phyloP scores from a whole-genome alignment of 2,329 filamentous ascomycete species.

The Cyanodermella asteris region DNA sequence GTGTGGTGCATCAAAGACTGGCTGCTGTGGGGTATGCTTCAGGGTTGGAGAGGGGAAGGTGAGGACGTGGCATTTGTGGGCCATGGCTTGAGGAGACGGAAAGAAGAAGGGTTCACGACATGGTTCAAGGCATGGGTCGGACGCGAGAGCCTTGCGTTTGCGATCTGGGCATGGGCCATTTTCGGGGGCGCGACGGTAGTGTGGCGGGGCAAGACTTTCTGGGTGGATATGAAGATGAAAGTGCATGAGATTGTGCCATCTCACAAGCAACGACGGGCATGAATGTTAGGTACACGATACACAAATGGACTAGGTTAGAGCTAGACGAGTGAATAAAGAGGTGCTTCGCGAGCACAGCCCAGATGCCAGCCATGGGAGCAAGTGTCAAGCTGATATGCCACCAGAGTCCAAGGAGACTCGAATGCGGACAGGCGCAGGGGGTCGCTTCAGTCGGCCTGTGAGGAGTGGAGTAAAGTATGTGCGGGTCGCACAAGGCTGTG shows the following conservation, averaged over 20 bases:
- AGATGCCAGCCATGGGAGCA: too few relatives aligned
- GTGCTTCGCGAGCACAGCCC: too few relatives aligned
- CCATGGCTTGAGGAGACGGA: conserved; percentile 8
- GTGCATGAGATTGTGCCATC: conserved; percentile 45
- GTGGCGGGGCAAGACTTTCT: conserved; percentile 70
- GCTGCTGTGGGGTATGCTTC: conserved; percentile 49
- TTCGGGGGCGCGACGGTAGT: conserved; percentile 68
- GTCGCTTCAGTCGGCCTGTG: too few relatives aligned
- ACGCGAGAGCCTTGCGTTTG: conserved; percentile 59
- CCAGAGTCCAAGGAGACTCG: too few relatives aligned
- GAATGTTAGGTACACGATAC: too few relatives aligned
- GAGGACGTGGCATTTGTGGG: conserved; percentile 17
- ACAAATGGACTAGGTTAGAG: too few relatives aligned
- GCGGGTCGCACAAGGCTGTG: too few relatives aligned
- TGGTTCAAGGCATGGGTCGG: conserved; percentile 75
- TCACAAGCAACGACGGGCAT: too few relatives aligned
- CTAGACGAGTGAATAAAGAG: too few relatives aligned
- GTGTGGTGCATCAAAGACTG: conserved; percentile 61
- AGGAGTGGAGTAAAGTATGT: too few relatives aligned
- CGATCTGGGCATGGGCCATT: conserved; percentile 79
- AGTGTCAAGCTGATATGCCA: too few relatives aligned
- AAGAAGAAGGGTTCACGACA: conserved; percentile 35
- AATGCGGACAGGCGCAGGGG: too few relatives aligned
- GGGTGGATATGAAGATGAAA: conserved; percentile 64
- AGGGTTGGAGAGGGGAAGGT: conserved; percentile 43